phyloP scores from a whole-genome alignment of 225 moss, liverwort and hornwort genomes.

The Bryum argenteum region DNA sequence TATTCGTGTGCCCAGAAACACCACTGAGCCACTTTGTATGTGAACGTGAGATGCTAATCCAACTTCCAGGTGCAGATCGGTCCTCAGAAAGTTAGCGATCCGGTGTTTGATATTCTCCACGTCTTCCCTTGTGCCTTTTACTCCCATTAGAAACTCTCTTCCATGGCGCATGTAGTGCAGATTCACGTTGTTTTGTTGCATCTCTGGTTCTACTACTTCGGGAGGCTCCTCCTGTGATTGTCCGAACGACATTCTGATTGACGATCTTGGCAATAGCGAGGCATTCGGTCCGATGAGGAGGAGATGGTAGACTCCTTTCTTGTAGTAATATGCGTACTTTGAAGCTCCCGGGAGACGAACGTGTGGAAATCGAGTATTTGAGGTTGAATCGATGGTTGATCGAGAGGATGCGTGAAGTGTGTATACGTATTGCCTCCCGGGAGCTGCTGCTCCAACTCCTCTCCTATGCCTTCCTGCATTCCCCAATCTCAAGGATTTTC shows the following conservation, averaged over 20 bases:
- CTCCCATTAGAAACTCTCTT: conserved; percentile 57
- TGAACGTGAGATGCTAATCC: conserved; percentile 50
- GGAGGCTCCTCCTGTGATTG: conserved; percentile 11
- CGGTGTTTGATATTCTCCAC: conserved; percentile 49
- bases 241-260: conserved; percentile 31
- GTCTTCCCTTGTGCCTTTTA: conserved; percentile 47
- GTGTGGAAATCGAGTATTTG: conserved; percentile 33
- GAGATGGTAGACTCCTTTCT: conserved; percentile 42
- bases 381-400: conserved; percentile 23
- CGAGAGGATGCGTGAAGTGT: conserved; percentile 45
- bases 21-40: conserved; percentile 50
- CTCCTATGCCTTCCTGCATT: conserved; percentile 30
- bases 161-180: conserved; percentile 60
- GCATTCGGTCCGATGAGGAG: conserved; percentile 42
- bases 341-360: conserved; percentile 30
- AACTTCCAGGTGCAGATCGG: conserved; percentile 57
- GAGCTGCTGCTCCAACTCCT: conserved; percentile 17
- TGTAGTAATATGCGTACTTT: conserved; percentile 44
- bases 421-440: conserved; percentile 33
- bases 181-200: conserved; percentile 15
- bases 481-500: conserved; percentile 2
- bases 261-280: conserved; percentile 35
- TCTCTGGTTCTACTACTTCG: background rate
- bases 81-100: conserved; percentile 49
- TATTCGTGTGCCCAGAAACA: conserved; percentile 57